Conservation (phyloP, 768 basidiomycete species). For the Daedalea quercina region DNA sequence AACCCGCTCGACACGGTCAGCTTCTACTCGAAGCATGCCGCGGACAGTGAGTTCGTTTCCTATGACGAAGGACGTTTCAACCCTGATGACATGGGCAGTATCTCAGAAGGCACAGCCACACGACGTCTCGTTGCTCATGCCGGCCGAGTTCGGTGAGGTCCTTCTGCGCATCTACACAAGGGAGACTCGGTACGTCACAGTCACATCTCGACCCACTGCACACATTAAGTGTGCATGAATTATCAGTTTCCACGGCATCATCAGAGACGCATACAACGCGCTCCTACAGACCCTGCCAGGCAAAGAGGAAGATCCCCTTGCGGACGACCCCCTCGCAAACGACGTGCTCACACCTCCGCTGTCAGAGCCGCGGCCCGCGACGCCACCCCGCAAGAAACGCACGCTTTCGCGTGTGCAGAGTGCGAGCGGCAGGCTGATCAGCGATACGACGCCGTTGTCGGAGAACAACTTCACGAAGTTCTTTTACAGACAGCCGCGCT, state of each 20-base stretch:
- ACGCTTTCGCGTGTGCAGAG: slow-evolving; percentile 13
- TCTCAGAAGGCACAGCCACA: slow-evolving; percentile 43
- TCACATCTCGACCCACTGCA: neutral
- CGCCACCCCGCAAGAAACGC: slow-evolving; percentile 1
- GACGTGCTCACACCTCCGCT: slow-evolving; percentile 28
- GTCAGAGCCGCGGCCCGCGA: slow-evolving; percentile 32
- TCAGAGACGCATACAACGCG: slow-evolving; percentile 62
- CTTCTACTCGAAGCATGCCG: slow-evolving; percentile 67
- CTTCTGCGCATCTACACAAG: slow-evolving; percentile 65
- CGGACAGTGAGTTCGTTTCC: slow-evolving; percentile 35
- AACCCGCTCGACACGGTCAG: slow-evolving; percentile 65
- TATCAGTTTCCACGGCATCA: slow-evolving; percentile 45
- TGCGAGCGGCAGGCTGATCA: neutral
- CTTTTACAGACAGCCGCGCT: neutral
- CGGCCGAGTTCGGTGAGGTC: slow-evolving; percentile 61
- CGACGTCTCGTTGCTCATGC: slow-evolving; percentile 62
- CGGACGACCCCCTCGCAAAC: neutral
- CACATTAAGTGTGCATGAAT: too few species aligned
- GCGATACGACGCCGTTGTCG: neutral
- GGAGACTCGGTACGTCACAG: slow-evolving; percentile 32
- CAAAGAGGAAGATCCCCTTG: slow-evolving; percentile 1
- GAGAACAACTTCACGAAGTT: slow-evolving; percentile 8
- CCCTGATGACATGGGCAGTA: neutral
- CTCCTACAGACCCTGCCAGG: slow-evolving; percentile 23
- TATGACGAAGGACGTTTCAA: neutral